Evolutionary conservation across 2,329 filamentous ascomycete genomes (phyloP), one percentile per base, ranked within the genome.

Genomic region (Pseudocercospora eumusae): DNA sequence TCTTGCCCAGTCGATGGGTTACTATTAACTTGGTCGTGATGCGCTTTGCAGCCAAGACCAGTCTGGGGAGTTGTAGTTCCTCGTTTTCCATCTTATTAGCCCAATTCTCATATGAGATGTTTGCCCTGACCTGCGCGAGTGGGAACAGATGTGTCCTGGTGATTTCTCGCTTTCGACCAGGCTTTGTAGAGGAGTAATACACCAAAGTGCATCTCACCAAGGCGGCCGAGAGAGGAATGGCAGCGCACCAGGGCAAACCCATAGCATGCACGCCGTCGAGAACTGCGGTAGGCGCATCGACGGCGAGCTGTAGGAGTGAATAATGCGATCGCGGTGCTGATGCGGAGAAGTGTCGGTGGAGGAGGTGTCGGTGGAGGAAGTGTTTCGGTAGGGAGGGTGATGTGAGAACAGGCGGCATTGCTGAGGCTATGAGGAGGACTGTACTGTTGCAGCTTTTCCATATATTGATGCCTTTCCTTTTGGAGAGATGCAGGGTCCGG

Each of bases 161-260:
- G 10, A 68, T 66, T 27, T 62, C 60, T 47, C 61, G 50, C 52
- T 57, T 66, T 9, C 68, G 69, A 6, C 56, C 31, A 2, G 71
- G 71, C 3, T 56, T 47, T n/a, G 60, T 28, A 20, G 60, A 58
- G 18, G 70, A 9, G 52, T 70, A 68, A 53, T 74, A 74, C 44
- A 70, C 65, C 21, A 74, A 9, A 7, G 68, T 49, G 49, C 69
- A 65, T 40, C 72, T 71, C 13, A 75, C 64, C 40, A 73, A 44
- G 23, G 74, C 33, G 11, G 74, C 73, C 18, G 71, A 60, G 8
- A 66, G 28, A 0, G 74, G 73, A 5, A 75, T 62, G 28, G 63
- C 70, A 11, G 69, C 70, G 18, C 57, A 74, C 73, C 73, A 75
- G 10, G 74, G 71, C 10, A 75, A 54, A n/a, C 73, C 70, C 15